These are phyloP conservation scores for Kazachstania martiniae DNA, from an alignment of 805 yeast species.

Conservation along the genomic window DNA sequence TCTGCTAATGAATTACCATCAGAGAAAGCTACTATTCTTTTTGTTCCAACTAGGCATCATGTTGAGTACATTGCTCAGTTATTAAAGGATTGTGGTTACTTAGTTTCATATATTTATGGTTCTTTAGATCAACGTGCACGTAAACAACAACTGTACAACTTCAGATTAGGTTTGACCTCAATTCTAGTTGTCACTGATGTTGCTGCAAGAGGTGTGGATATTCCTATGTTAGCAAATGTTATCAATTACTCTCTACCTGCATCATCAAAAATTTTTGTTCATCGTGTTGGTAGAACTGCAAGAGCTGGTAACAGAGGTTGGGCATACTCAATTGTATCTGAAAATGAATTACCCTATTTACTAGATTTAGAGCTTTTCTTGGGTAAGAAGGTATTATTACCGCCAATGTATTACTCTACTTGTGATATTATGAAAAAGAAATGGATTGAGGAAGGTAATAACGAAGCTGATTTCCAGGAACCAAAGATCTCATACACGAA, in stretches of 20 bases:
- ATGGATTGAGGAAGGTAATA: conserved; percentile 31
- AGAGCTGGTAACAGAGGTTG: conserved; percentile 98
- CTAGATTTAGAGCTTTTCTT: conserved; percentile 83
- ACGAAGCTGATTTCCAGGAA: conserved; percentile 30
- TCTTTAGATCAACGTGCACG: conserved; percentile 92
- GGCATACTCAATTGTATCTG: conserved; percentile 87
- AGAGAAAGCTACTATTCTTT: conserved; percentile 76
- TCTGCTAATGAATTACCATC: conserved; percentile 80
- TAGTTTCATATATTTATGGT: conserved; percentile 86
- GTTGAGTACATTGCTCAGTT: conserved; percentile 79
- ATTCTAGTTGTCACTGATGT: conserved; percentile 95
- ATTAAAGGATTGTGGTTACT: conserved; percentile 69
- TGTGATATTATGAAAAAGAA: conserved; percentile 39
- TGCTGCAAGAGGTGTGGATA: conserved; percentile 98
- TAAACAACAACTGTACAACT: conserved; percentile 74
- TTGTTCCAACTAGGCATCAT: conserved; percentile 96
- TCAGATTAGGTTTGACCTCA: conserved; percentile 73
- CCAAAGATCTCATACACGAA: conserved; percentile 64
- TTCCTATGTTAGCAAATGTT: conserved; percentile 91
- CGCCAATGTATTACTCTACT: conserved; percentile 58
- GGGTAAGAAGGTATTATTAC: conserved; percentile 67
- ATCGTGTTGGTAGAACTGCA: conserved; percentile 98
- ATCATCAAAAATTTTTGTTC: conserved; percentile 86
- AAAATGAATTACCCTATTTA: conserved; percentile 79
- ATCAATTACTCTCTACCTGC: conserved; percentile 85